These are phyloP conservation scores for Syzygium grande DNA, from an alignment of 345 rosid species.

Conservation along the genomic window DNA sequence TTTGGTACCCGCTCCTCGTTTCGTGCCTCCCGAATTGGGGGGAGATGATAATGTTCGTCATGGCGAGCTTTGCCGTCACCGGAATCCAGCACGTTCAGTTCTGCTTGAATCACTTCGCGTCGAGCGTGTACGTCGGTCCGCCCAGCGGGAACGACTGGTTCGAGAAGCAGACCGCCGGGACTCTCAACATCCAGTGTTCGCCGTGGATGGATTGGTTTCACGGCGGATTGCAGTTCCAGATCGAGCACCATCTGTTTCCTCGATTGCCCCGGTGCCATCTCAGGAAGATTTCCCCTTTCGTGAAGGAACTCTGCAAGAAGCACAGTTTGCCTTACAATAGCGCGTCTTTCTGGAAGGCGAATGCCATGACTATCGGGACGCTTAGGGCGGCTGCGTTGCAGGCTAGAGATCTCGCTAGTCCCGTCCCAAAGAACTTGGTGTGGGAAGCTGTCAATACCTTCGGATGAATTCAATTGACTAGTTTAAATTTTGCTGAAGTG, in stretches of 20 bases:
- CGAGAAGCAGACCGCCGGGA: conserved; percentile 82
- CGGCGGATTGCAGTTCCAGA: conserved; percentile 72
- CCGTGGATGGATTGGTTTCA: conserved; percentile 83
- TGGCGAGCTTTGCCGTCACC: conserved; percentile 52
- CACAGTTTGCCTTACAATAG: conserved; percentile 78
- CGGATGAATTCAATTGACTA: conserved; percentile 33
- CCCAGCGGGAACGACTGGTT: conserved; percentile 88
- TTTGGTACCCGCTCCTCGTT: conserved; percentile 84
- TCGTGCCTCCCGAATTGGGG: conserved; percentile 70
- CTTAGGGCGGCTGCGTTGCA: conserved; percentile 65
- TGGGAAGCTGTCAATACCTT: conserved; percentile 95
- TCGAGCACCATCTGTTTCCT: conserved; percentile 78
- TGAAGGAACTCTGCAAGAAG: conserved; percentile 82
- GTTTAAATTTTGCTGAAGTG: not conserved
- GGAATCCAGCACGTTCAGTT: conserved; percentile 83
- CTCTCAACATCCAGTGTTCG: conserved; percentile 53
- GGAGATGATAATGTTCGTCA: conserved; percentile 65
- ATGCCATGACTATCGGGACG: conserved; percentile 56
- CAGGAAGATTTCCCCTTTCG: conserved; percentile 64
- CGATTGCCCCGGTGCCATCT: conserved; percentile 75
- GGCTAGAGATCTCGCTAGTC: conserved; percentile 62
- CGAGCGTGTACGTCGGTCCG: conserved; percentile 62
- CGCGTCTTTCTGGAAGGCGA: conserved; percentile 77
- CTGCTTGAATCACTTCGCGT: conserved; percentile 79
- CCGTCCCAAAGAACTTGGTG: conserved; percentile 57